phyloP scores from a whole-genome alignment of 805 yeast species.

The Schizosaccharomyces octosporus region DNA sequence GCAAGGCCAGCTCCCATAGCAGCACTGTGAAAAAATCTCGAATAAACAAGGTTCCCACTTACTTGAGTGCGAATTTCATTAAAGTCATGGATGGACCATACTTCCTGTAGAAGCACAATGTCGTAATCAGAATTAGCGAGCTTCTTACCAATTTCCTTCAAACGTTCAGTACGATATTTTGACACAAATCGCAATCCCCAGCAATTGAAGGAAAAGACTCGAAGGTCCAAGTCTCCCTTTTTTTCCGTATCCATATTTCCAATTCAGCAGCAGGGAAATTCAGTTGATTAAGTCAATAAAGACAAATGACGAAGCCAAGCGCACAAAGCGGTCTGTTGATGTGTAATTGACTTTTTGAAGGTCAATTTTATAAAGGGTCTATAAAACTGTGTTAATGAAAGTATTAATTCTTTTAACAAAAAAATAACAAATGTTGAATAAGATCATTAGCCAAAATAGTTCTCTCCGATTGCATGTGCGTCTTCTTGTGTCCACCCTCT shows the following conservation, averaged over 20 bases:
- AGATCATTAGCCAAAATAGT: too few relatives aligned
- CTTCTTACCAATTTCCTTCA: conserved; percentile 47
- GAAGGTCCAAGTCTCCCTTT: not conserved
- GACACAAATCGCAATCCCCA: conserved; percentile 72
- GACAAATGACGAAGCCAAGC: too few relatives aligned
- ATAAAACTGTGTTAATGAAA: too few relatives aligned
- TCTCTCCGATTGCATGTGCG: too few relatives aligned
- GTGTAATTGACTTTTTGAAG: too few relatives aligned
- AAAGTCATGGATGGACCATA: conserved; percentile 81
- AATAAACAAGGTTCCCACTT: conserved; percentile 27
- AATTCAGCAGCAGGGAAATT: not conserved
- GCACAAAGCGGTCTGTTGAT: too few relatives aligned
- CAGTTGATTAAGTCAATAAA: not conserved
- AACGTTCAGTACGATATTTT: conserved; percentile 36
- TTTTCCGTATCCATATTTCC: not conserved
- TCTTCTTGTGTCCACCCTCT: too few relatives aligned
- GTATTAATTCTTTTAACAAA: too few relatives aligned
- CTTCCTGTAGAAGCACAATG: conserved; percentile 77
- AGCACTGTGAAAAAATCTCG: conserved; percentile 46
- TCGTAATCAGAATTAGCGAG: conserved; percentile 39
- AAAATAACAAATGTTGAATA: too few relatives aligned
- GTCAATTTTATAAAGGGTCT: too few relatives aligned
- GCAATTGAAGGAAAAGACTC: conserved; percentile 13
- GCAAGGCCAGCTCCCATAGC: conserved; percentile 79
- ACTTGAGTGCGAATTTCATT: conserved; percentile 28